Conservation (phyloP, 441 rosid species). For the Populus hybrid region DNA sequence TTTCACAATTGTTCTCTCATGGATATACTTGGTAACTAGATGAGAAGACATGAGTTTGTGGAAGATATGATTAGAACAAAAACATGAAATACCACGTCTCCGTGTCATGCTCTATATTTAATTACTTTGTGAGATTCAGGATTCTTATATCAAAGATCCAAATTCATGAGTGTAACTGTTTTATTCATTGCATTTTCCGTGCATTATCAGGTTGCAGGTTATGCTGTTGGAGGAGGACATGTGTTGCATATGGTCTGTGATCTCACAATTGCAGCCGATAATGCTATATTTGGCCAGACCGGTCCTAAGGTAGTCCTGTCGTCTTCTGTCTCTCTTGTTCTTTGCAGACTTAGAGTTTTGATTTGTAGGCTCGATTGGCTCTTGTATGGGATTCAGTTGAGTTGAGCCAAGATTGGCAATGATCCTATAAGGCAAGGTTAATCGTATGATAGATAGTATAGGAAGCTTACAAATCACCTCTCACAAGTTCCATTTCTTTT, state of each 20-base stretch:
- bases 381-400: background rate
- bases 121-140: background rate
- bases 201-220: conserved; percentile 78
- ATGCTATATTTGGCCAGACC: conserved; percentile 90
- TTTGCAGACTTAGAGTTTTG: background rate
- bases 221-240: conserved; percentile 96
- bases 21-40: background rate
- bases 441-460: background rate
- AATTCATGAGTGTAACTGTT: background rate
- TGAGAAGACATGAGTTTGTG: background rate
- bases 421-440: background rate
- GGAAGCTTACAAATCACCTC: background rate
- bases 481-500: background rate
- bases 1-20: background rate
- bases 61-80: background rate
- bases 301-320: conserved; percentile 73
- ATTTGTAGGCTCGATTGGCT: background rate
- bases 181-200: background rate
- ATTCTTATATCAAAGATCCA: background rate
- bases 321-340: background rate
- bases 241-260: conserved; percentile 93
- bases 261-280: conserved; percentile 92
- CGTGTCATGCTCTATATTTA: background rate
- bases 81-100: background rate
- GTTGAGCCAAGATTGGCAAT: background rate